Evolutionary conservation across 352 stramenopile species (phyloP).

Genomic region (Phytophthora vignae): DNA sequence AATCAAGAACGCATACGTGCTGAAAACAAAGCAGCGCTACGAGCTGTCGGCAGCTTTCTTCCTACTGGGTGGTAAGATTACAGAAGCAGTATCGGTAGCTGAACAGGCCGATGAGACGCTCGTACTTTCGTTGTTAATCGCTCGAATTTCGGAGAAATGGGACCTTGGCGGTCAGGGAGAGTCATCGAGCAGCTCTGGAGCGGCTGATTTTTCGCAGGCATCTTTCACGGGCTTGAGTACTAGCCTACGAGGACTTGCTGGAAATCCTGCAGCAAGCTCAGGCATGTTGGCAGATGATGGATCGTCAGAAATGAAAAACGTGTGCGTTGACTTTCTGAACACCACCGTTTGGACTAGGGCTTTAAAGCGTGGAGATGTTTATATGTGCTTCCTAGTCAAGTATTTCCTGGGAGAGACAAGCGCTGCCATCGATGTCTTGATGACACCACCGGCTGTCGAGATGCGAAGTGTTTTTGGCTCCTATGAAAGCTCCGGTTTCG

Average conservation of each 20-base stretch:
- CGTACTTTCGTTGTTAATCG: conserved; percentile 84
- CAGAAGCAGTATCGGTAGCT: conserved; percentile 78
- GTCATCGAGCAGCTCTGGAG: conserved; percentile 9
- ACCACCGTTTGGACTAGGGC: conserved; percentile 62
- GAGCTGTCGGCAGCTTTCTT: conserved; percentile 87
- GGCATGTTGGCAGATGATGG: conserved; percentile 5
- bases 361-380: conserved; percentile 65
- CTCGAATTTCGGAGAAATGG: conserved; percentile 78
- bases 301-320: conserved; percentile 35
- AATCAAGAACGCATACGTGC: conserved; percentile 92
- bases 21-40: conserved; percentile 89
- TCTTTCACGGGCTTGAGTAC: conserved; percentile 71
- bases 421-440: conserved; percentile 55
- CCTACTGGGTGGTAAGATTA: conserved; percentile 77
- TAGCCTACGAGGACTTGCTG: conserved; percentile 44
- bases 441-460: conserved; percentile 52
- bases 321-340: conserved; percentile 74
- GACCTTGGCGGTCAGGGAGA: conserved; percentile 54
- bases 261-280: conserved; percentile 1
- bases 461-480: conserved; percentile 71
- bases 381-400: conserved; percentile 80
- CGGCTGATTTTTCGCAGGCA: conserved; percentile 40
- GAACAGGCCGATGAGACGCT: conserved; percentile 78
- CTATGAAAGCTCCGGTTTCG: conserved; percentile 5
- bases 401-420: conserved; percentile 63